A percentile compares a stretch with the other conserved stretches of the same genome.
Conservation (phyloP, 495 filamentous ascomycete genomes). For the Bryoglossum gracile region DNA sequence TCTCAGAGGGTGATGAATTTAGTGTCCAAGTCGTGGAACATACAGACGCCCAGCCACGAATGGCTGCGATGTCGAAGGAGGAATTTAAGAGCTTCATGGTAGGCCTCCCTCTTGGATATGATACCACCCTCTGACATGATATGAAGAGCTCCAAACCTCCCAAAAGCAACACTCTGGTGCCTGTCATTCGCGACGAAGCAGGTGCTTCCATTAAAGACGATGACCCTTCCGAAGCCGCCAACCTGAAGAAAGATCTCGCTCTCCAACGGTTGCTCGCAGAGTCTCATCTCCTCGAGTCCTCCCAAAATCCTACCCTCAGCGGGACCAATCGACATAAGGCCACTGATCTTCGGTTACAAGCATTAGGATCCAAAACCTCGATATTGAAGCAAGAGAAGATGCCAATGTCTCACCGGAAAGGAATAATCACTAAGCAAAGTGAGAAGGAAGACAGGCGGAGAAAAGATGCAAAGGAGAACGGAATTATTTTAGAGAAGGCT, state of each 20-base stretch:
- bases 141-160: constrained; percentile 43
- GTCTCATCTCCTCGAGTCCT: constrained; percentile 79
- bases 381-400: constrained; percentile 71
- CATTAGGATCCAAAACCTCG: constrained; percentile 69
- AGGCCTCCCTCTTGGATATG: constrained; percentile 14
- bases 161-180: constrained; percentile 34
- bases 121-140: constrained; percentile 7
- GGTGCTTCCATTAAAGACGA: constrained; percentile 27
- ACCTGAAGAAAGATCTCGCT: constrained; percentile 86
- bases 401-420: constrained; percentile 73
- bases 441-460: constrained; percentile 63
- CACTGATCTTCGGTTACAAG: constrained; percentile 70
- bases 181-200: constrained; percentile 20
- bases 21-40: constrained; percentile 61
- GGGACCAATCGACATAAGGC: constrained; percentile 67
- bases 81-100: constrained; percentile 78
- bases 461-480: constrained; percentile 77
- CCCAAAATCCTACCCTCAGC: constrained; percentile 50
- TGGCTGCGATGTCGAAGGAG: constrained; percentile 45
- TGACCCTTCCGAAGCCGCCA: constrained; percentile 46
- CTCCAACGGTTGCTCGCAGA: constrained; percentile 84
- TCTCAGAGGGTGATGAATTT: constrained; percentile 34
- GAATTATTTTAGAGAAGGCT: constrained; percentile 75
- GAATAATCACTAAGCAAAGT: constrained; percentile 59
- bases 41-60: constrained; percentile 33